Conservation (phyloP, 2,329 filamentous ascomycete species). For the Fusarium sp. region DNA sequence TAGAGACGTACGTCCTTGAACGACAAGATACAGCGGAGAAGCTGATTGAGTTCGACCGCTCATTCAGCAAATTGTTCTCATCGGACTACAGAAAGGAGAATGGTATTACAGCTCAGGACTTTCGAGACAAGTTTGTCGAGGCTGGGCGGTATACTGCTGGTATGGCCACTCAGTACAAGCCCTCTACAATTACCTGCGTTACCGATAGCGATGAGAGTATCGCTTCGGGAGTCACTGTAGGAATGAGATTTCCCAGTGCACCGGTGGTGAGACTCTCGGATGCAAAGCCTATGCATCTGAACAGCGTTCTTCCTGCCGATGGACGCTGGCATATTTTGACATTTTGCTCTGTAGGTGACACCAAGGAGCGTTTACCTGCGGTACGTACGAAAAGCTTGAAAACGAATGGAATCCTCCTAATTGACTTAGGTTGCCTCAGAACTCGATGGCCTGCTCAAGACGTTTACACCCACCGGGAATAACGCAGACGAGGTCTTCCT, state of each 20-base stretch:
- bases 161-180: constrained; percentile 20
- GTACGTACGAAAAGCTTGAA: background rate
- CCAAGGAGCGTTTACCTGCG: background rate
- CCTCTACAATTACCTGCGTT: constrained; percentile 9
- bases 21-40: constrained; percentile 60
- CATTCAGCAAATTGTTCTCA: constrained; percentile 39
- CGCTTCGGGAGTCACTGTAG: constrained; percentile 9
- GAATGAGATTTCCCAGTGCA: constrained; percentile 41
- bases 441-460: background rate
- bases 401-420: accelerated
- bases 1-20: constrained; percentile 65
- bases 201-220: background rate
- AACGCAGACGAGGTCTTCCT: constrained; percentile 13
- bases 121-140: constrained; percentile 38
- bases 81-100: constrained; percentile 27
- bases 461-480: background rate
- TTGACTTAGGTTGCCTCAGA: background rate
- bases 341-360: constrained; percentile 10
- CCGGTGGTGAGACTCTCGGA: constrained; percentile 34
- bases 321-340: constrained; percentile 40
- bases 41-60: constrained; percentile 60
- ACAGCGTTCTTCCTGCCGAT: constrained; percentile 23
- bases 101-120: constrained; percentile 4
- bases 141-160: constrained; percentile 41
- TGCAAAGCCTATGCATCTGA: constrained; percentile 36